These are phyloP conservation scores for Neurospora tetraspora DNA, from an alignment of 495 filamentous ascomycete genomes.

Conservation along the genomic window DNA sequence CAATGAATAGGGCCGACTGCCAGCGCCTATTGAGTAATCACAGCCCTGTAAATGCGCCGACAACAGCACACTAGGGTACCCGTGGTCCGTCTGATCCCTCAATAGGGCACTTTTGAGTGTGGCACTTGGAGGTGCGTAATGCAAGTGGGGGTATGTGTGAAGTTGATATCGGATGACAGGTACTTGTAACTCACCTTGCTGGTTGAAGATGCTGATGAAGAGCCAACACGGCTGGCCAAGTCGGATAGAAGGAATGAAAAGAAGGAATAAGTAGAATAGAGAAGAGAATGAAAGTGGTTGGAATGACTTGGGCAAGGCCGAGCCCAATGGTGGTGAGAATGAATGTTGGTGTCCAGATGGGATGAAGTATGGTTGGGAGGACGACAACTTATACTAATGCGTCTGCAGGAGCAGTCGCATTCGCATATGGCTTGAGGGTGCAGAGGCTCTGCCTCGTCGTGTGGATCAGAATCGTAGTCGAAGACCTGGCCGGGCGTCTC, in stretches of 20 bases:
- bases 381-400: not conserved
- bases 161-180: not conserved
- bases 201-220: not conserved
- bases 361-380: not conserved
- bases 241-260: not conserved
- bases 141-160: not conserved
- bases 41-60: not conserved
- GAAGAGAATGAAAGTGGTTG: not conserved
- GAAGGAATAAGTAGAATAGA: not conserved
- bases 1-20: not conserved
- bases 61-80: not conserved
- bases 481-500: too few species aligned
- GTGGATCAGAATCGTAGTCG: not conserved
- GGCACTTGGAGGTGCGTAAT: not conserved
- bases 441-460: constrained; percentile 9
- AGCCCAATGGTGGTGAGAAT: not conserved
- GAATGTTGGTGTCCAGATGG: not conserved
- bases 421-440: not conserved
- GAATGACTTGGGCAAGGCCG: not conserved
- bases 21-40: not conserved
- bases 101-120: too few species aligned
- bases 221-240: not conserved
- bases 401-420: not conserved
- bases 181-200: not conserved
- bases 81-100: not conserved